Conservation (phyloP, 768 basidiomycete species). For the Mycena sanguinolenta region DNA sequence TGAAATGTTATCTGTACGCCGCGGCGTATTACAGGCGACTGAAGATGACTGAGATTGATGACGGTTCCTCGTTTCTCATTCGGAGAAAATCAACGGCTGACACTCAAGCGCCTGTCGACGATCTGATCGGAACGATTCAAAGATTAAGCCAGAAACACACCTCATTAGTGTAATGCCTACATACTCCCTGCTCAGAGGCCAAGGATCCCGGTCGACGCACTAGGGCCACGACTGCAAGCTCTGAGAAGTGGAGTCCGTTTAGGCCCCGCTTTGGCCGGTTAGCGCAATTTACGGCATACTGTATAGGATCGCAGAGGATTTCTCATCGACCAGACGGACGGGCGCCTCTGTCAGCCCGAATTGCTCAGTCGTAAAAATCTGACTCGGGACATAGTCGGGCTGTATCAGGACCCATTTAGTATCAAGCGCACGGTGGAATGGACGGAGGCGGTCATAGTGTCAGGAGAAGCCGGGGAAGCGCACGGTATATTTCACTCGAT, state of each 20-base stretch:
- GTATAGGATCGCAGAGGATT: background rate
- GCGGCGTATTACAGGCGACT: background rate
- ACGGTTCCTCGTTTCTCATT: background rate
- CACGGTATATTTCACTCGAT: background rate
- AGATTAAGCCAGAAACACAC: conserved; percentile 1
- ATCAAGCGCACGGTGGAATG: conserved; percentile 1
- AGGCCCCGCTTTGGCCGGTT: background rate
- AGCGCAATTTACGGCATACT: background rate
- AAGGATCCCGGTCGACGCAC: conserved; percentile 9
- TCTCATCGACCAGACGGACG: background rate
- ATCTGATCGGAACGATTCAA: conserved; percentile 17
- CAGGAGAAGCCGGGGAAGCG: conserved; percentile 20
- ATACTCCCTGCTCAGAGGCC: background rate
- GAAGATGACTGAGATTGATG: background rate
- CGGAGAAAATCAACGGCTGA: background rate
- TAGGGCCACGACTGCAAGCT: background rate
- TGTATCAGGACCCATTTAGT: conserved; percentile 19
- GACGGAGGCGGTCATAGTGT: background rate
- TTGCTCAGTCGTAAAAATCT: background rate
- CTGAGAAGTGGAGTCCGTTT: background rate
- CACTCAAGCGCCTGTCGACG: background rate
- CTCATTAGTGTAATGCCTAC: conserved; percentile 1
- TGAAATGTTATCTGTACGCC: background rate
- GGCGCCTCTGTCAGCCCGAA: background rate
- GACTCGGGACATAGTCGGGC: conserved; percentile 3